Conservation (phyloP, 176 grass and related monocot genomes). For the Chloris gayana region DNA sequence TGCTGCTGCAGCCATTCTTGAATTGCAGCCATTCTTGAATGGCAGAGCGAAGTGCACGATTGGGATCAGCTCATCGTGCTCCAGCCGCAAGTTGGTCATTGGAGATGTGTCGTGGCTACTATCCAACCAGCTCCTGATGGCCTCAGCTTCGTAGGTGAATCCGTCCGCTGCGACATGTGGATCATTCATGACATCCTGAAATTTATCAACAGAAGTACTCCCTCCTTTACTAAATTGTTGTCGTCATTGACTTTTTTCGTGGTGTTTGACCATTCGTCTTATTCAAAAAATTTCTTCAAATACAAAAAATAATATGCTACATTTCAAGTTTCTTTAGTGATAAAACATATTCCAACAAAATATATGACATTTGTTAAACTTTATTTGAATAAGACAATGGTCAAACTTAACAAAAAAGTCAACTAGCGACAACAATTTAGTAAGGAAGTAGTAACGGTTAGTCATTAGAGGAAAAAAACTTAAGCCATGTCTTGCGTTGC, state of each 20-base stretch:
- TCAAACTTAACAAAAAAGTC: not conserved
- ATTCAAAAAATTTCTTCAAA: too few relatives aligned
- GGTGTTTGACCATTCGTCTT: too few relatives aligned
- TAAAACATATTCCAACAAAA: too few relatives aligned
- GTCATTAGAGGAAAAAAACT: not conserved
- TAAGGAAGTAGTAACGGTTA: not conserved
- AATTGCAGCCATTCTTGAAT: conserved; percentile 54
- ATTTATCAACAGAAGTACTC: not conserved
- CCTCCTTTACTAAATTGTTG: too few relatives aligned
- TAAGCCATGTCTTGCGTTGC: not conserved
- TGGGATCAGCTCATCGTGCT: conserved; percentile 38
- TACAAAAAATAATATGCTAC: too few relatives aligned
- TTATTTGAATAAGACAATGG: too few relatives aligned
- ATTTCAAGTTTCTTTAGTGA: too few relatives aligned
- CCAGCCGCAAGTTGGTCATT: conserved; percentile 42
- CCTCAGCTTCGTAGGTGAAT: conserved; percentile 45
- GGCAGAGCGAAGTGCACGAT: conserved; percentile 40
- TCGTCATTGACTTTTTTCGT: too few relatives aligned
- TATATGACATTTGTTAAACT: too few relatives aligned
- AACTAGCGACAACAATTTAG: not conserved
- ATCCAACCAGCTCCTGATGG: conserved; percentile 38
- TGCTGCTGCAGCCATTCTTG: conserved; percentile 48
- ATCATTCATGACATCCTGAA: conserved; percentile 51
- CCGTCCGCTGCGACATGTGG: conserved; percentile 51
- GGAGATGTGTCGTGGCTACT: conserved; percentile 35